These are phyloP conservation scores for Trichosporon coremiiforme DNA, from an alignment of 1,284 basidiomycete genomes.

Conservation along the genomic window DNA sequence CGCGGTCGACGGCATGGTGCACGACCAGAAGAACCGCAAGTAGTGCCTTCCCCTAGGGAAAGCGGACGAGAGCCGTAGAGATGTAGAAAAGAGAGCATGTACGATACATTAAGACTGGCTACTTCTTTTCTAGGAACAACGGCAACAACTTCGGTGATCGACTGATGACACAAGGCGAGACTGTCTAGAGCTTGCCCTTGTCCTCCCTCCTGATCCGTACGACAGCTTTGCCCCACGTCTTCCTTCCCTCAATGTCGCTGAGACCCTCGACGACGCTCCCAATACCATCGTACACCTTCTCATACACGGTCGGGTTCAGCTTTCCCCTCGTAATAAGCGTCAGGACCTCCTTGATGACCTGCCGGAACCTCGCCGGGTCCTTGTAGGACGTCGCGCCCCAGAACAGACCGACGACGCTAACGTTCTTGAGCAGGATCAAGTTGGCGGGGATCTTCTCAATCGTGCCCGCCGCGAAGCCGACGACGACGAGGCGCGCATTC, in stretches of 20 bases:
- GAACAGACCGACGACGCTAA: conserved; percentile 75
- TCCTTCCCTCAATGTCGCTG: conserved; percentile 64
- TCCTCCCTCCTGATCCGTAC: conserved; percentile 65
- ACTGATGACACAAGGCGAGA: no score
- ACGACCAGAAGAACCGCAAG: conserved; percentile 4
- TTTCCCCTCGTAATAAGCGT: conserved; percentile 69
- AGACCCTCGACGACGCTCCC: conserved; percentile 64
- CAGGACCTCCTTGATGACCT: conserved; percentile 75
- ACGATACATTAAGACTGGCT: no score
- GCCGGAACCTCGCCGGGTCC: conserved; percentile 67
- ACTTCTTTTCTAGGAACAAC: no score
- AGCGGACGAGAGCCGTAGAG: no score
- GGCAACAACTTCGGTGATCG: not conserved
- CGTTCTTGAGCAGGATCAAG: conserved; percentile 82
- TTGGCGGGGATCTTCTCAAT: conserved; percentile 73
- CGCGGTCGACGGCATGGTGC: conserved; percentile 33
- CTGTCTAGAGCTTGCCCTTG: conserved; percentile 30
- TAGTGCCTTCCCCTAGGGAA: no score
- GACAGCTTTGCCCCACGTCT: conserved; percentile 92
- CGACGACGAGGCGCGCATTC: conserved; percentile 60
- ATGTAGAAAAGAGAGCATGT: no score
- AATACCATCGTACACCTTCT: conserved; percentile 72
- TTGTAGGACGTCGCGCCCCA: conserved; percentile 78
- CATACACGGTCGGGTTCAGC: conserved; percentile 72
- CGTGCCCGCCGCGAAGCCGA: conserved; percentile 11